Percentiles rank a stretch among this genome's conserved stretches.
phyloP scores from a whole-genome alignment of 169 alveolate genomes.

The Cytauxzoon felis region DNA sequence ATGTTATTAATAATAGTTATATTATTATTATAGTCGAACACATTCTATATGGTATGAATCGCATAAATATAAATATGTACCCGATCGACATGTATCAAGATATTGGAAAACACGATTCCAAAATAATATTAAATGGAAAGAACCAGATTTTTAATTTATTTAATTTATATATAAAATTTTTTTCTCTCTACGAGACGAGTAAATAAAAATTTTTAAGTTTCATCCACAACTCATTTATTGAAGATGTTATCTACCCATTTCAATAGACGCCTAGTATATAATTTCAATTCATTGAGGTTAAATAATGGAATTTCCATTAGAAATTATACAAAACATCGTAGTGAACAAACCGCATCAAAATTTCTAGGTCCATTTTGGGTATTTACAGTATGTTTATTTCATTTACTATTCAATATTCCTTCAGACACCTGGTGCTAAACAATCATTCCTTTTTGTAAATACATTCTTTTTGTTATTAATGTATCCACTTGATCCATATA shows the following conservation, averaged over 20 bases:
- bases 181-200: too few species aligned
- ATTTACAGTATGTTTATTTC: conserved; percentile 18
- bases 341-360: conserved; percentile 36
- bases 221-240: too few species aligned
- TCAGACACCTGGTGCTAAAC: conserved; percentile 44
- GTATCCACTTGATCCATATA: conserved; percentile 46
- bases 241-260: too few species aligned
- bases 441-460: conserved; percentile 8
- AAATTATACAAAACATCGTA: conserved; percentile 48
- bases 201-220: too few species aligned
- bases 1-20: neutral
- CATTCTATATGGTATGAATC: conserved; percentile 77
- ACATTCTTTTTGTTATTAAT: conserved; percentile 20
- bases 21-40: conserved; percentile 50
- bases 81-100: conserved; percentile 76
- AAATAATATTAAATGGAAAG: conserved; percentile 61
- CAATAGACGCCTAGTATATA: too few species aligned
- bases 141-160: conserved; percentile 47
- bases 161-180: too few species aligned
- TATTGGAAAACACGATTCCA: conserved; percentile 62
- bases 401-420: neutral
- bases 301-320: too few species aligned
- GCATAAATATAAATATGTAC: conserved; percentile 74
- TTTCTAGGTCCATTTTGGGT: conserved; percentile 57
- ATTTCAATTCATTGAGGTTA: too few species aligned